Evolutionary conservation across 2,329 filamentous ascomycete genomes (phyloP), one percentile per base, ranked within the genome.

Genomic region (Pseudogymnoascus pannorum): DNA sequence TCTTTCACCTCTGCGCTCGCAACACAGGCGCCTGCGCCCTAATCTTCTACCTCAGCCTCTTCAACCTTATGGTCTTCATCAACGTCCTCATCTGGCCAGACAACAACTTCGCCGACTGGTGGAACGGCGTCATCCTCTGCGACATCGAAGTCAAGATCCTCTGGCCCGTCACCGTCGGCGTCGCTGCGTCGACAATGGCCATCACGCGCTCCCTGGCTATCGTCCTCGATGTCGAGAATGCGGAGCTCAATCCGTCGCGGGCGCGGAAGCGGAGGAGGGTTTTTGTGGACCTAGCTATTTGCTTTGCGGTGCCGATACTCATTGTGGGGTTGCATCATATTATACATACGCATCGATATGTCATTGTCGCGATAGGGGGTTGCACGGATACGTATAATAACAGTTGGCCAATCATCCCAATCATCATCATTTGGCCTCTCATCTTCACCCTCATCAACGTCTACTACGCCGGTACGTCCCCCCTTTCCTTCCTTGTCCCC

Each of bases 41-140:
- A 35, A 79, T 86, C 57, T 68, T 76, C 58, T 87, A 82, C 77
- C 73, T 82, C 60, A 72, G 81, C 22, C 62, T 85, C n/a, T 70
- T 79, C 62, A 87, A 87, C 67, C 61, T 85, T 60, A 77, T 81
- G 70, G 81, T 78, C 65, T 77, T 85, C 64, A 72, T 84, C 75
- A 89, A 89, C 68, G 76, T 85, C 1, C 70, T 87, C 58, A 79
- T 88, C 63, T 90, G 87, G 87, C 79, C 81, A 0, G 81, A 76
- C 6, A 82, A 87, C 65, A 75, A 87, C 65, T 67, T 80, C 11
- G 36, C 68, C 0, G 70, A 73, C 5, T 89, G 81, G 79, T 89
- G 79, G 78, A 60, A 61, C 2, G 87, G 87, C 4, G 68, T 71
- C 4, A 79, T 78, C 2, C 79, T 87, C 62, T 90, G 87, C 72